phyloP scores from a whole-genome alignment of 139 green algal species.

The Chlorella sp. region DNA sequence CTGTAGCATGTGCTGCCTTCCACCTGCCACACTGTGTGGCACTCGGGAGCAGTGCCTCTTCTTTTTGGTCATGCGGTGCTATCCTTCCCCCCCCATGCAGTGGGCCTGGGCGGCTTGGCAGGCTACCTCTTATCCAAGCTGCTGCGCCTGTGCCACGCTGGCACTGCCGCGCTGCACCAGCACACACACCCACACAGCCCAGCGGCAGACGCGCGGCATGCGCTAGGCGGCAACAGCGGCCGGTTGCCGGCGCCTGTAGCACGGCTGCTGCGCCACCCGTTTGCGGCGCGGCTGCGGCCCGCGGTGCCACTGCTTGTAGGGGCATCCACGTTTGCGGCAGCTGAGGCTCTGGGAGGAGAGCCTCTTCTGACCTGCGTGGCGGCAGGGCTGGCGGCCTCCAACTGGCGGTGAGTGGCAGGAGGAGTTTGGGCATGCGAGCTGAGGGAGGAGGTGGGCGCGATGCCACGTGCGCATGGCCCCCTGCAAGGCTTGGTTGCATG shows the following conservation, averaged over 20 bases:
- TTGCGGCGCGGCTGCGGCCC: slow-evolving; percentile 19
- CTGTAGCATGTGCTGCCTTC: no score
- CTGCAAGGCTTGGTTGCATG: no score
- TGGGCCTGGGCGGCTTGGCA: not conserved
- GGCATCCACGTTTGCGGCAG: slow-evolving; percentile 53
- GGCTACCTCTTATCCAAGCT: slow-evolving; percentile 5
- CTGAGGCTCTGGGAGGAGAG: slow-evolving; percentile 72
- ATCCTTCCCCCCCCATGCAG: not conserved
- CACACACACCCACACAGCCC: no score
- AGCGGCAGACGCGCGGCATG: not conserved
- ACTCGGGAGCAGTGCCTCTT: no score
- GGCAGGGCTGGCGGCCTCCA: slow-evolving; percentile 76
- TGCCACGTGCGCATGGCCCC: no score
- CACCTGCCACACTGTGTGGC: no score
- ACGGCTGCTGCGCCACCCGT: slow-evolving; percentile 22
- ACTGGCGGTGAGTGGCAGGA: slow-evolving; percentile 59
- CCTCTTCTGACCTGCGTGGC: slow-evolving; percentile 88
- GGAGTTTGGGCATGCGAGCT: no score
- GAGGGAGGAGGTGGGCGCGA: no score
- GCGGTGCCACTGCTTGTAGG: not conserved
- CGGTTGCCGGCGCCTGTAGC: not conserved
- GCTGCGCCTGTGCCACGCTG: not conserved
- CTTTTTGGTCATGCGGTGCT: no score
- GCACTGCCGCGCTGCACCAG: no score
- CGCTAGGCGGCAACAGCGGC: not conserved